These are phyloP conservation scores for Pseudogymnoascus sp. DNA, from an alignment of 2,329 filamentous ascomycete species.

Conservation along the genomic window DNA sequence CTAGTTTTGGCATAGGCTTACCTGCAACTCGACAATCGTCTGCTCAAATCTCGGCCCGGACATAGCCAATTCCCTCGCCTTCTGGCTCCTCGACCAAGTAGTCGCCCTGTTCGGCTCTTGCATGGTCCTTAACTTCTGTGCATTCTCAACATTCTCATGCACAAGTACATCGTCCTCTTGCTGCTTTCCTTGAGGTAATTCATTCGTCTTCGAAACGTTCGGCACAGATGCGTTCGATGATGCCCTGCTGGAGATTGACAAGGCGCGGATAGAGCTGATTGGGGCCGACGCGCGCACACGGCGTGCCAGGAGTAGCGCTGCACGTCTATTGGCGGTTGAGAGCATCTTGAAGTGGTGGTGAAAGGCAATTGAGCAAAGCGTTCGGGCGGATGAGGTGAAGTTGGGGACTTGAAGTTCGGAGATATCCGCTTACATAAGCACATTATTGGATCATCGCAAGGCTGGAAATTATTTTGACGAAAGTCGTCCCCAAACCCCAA, in stretches of 20 bases:
- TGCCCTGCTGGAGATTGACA: constrained; percentile 17
- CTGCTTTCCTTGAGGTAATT: constrained; percentile 42
- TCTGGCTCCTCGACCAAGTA: constrained; percentile 83
- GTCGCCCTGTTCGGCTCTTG: constrained; percentile 82
- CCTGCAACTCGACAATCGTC: constrained; percentile 88
- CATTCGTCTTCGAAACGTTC: constrained; percentile 48
- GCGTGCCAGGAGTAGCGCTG: not conserved
- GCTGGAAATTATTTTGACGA: constrained; percentile 7
- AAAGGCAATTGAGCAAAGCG: not conserved
- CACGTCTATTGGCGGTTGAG: constrained; percentile 4
- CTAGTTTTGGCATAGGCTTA: constrained; percentile 36
- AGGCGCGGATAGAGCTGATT: not conserved
- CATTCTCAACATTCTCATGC: constrained; percentile 42
- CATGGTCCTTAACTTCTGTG: constrained; percentile 22
- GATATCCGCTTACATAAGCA: not conserved
- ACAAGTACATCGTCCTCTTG: constrained; percentile 45
- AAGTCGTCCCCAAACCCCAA: not conserved
- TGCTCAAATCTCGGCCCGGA: constrained; percentile 92
- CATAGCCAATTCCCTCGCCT: constrained; percentile 76
- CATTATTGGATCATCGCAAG: not conserved
- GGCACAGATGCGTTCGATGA: constrained; percentile 34
- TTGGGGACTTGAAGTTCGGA: constrained; percentile 2
- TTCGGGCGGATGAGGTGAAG: not conserved
- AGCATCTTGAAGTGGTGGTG: constrained; percentile 4
- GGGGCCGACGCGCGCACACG: not conserved